Percentiles rank a stretch among this genome's conserved stretches.
Evolutionary conservation across 169 alveolate genomes (phyloP).

Genomic region (Cryptosporidium baileyi): DNA sequence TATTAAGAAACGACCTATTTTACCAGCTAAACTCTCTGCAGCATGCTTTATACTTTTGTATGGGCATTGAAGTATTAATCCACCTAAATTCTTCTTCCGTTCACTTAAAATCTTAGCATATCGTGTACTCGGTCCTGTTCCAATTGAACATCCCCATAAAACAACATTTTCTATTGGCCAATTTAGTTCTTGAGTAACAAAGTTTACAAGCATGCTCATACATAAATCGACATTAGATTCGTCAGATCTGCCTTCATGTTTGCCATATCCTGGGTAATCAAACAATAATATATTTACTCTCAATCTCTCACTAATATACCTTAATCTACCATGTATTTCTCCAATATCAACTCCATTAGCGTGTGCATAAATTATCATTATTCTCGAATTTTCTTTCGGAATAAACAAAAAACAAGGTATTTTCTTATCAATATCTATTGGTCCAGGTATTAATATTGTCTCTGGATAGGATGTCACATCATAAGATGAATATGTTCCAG

Average conservation of each 20-base stretch:
- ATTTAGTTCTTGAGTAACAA: slow-evolving; percentile 59
- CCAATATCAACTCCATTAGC: slow-evolving; percentile 78
- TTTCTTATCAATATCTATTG: slow-evolving; percentile 4
- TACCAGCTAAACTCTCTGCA: slow-evolving; percentile 74
- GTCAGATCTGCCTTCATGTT: slow-evolving; percentile 72
- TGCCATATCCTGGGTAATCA: slow-evolving; percentile 76
- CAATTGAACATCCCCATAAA: slow-evolving; percentile 77
- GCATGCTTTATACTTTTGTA: slow-evolving; percentile 76
- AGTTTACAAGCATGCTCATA: slow-evolving; percentile 65
- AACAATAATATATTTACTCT: slow-evolving; percentile 70
- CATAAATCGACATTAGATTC: slow-evolving; percentile 74
- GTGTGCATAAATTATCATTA: slow-evolving; percentile 73
- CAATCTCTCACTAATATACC: slow-evolving; percentile 46
- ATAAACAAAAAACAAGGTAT: slow-evolving; percentile 69
- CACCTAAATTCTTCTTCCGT: slow-evolving; percentile 61
- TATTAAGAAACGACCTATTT: slow-evolving; percentile 71
- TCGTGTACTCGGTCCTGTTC: slow-evolving; percentile 80
- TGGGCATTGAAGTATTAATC: slow-evolving; percentile 76
- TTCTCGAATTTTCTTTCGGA: slow-evolving; percentile 31
- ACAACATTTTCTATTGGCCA: slow-evolving; percentile 75
- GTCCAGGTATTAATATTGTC: slow-evolving; percentile 72
- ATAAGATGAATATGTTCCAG: slow-evolving; percentile 76
- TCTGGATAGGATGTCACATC: slow-evolving; percentile 75
- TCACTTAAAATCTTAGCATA: slow-evolving; percentile 66
- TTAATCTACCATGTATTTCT: slow-evolving; percentile 68